These are phyloP conservation scores for Pseudocercospora vitis DNA, from an alignment of 2,329 filamentous ascomycete genomes.

Conservation along the genomic window DNA sequence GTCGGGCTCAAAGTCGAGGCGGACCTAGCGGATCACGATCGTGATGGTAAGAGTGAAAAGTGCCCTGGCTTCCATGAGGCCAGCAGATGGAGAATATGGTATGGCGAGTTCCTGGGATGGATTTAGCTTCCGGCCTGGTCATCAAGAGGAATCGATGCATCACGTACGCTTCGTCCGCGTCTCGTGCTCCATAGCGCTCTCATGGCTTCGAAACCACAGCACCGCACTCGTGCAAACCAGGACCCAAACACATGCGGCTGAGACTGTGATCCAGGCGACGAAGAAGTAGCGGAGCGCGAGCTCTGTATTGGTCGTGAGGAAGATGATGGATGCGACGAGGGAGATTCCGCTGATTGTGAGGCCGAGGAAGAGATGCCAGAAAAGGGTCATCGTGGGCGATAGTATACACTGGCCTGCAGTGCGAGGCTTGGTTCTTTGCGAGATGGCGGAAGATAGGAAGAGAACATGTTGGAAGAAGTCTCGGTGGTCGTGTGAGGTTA, in stretches of 20 bases:
- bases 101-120: not conserved
- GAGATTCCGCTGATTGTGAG: constrained; percentile 6
- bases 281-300: constrained; percentile 2
- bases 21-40: not conserved
- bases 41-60: constrained; percentile 2
- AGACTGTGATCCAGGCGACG: constrained; percentile 6
- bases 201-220: not conserved
- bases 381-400: not conserved
- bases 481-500: too few relatives aligned
- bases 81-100: constrained; percentile 1
- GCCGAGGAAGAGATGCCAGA: constrained; percentile 6
- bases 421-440: too few relatives aligned
- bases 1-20: not conserved
- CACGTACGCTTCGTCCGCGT: not conserved
- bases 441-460: too few relatives aligned
- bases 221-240: not conserved
- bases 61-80: constrained; percentile 4
- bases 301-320: not conserved
- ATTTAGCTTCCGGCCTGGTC: not conserved
- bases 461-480: too few relatives aligned
- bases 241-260: constrained; percentile 2
- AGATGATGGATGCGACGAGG: not conserved
- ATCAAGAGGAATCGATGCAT: not conserved
- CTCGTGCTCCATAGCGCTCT: not conserved
- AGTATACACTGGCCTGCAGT: too few relatives aligned